Evolutionary conservation across 495 filamentous ascomycete species (phyloP).

Genomic region (Collariella sp.): DNA sequence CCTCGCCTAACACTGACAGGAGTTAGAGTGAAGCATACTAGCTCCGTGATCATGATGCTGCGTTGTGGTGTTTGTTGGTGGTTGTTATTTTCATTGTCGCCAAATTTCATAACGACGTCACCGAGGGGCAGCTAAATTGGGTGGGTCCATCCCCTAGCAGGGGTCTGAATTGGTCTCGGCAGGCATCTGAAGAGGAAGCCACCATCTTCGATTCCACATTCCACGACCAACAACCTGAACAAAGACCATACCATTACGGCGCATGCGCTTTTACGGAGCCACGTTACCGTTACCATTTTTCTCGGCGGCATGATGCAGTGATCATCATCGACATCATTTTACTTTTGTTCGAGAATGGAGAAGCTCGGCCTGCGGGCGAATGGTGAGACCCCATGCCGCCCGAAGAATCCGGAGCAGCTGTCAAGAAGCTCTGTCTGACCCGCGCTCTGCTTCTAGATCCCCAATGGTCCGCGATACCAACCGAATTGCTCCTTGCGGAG

Average conservation of each 20-base stretch:
- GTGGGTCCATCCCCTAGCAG: not conserved
- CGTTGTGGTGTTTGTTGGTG: too few species aligned
- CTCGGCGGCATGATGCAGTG: slow-evolving; percentile 7
- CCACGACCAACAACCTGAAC: not conserved
- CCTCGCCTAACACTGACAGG: too few species aligned
- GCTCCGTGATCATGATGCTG: too few species aligned
- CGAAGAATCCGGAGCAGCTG: not conserved
- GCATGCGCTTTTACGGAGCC: slow-evolving; percentile 1
- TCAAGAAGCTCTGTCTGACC: not conserved
- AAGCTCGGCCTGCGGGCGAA: slow-evolving; percentile 6
- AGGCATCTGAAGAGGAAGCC: not conserved
- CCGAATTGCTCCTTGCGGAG: slow-evolving; percentile 44
- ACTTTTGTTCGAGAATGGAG: slow-evolving; percentile 11
- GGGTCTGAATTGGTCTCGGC: not conserved
- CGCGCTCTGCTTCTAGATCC: slow-evolving; percentile 12
- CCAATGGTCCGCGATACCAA: slow-evolving; percentile 43
- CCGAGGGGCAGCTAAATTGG: not conserved
- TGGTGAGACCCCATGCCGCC: slow-evolving; percentile 13
- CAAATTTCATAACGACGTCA: too few species aligned
- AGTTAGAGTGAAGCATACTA: too few species aligned
- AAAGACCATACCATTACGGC: not conserved
- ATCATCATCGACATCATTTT: not conserved
- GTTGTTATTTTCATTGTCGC: too few species aligned
- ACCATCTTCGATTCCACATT: too few species aligned
- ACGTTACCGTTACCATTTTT: not conserved